Evolutionary conservation across 163 green algal genomes (phyloP), one percentile per base, ranked within the genome.

Genomic region (Volvox carteri): DNA sequence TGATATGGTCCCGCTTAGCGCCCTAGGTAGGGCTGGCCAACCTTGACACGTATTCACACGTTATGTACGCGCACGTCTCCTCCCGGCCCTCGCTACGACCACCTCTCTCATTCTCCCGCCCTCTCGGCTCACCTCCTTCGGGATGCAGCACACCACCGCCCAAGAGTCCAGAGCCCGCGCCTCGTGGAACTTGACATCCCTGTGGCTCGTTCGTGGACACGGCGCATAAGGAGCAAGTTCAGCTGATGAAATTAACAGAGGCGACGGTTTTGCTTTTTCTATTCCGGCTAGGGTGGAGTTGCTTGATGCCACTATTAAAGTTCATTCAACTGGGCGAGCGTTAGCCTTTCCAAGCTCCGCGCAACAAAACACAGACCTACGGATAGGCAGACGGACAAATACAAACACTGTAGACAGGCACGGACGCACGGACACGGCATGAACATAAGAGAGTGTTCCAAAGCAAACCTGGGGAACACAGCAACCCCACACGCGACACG

Each of bases 111-210:
- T 2, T 6, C n/a, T n/a, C 21, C 52, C 25, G 30, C 77, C 37
- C 58, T n/a, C n/a, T n/a, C n/a, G n/a, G n/a, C 84, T 4, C 54
- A 89, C 84, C 44, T 65, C n/a, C 54, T 76, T 52, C 28, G 42
- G n/a, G 35, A 89, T 76, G 25, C 84, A 41, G 25, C 62, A 41
- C 9, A 42, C 84, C 4, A 84, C 72, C 0, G 41, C 70, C 84
- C 84, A 89, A 4, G 84, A 65, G 30, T 89, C 72, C 84, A 89
- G 54, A 0, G 37, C 33, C 11, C 54, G 39, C 39, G 84, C 52
- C 37, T 84, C 72, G 5, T 28, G 2, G 39, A 89, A 89, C 39
- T 67, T 54, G 11, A 89, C 84, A 30, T 84, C 77, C 7, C 84
- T 89, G 58, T 11, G 48, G 48, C n/a, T n/a, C n/a, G n/a, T n/a